Conservation (phyloP, 2,329 filamentous ascomycete species). For the Aspergillus fischeri region DNA sequence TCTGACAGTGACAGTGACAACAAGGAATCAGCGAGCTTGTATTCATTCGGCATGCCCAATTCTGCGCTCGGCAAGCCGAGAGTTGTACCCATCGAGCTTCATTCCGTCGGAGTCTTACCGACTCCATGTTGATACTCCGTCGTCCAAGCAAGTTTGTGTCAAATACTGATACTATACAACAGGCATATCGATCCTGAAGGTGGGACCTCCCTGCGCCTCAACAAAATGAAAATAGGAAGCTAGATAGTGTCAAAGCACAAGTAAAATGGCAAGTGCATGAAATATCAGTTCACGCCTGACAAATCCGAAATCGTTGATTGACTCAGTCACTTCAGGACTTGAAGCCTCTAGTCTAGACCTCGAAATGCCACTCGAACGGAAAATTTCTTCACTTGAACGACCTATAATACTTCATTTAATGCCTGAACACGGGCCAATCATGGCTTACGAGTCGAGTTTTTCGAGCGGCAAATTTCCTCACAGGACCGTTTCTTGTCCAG, state of each 20-base stretch:
- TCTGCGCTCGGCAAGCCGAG: neutral
- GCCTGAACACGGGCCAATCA: neutral
- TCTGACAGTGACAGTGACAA: neutral
- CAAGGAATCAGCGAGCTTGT: neutral
- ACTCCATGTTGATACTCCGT: neutral
- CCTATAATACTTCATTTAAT: neutral
- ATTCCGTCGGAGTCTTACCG: neutral
- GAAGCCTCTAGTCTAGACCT: neutral
- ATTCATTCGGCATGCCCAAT: neutral
- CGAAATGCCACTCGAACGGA: neutral
- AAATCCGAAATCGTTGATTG: neutral
- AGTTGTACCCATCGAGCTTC: neutral
- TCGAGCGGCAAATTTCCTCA: neutral
- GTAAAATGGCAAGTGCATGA: neutral
- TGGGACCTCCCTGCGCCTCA: neutral
- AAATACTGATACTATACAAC: neutral
- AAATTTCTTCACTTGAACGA: neutral
- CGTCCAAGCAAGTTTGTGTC: neutral
- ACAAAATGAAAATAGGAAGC: neutral
- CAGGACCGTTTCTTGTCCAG: neutral
- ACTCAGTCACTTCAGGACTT: neutral
- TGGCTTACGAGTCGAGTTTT: neutral
- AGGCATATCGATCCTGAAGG: neutral
- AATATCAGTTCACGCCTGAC: neutral
- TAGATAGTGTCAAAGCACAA: neutral